Conservation (phyloP, 2,329 filamentous ascomycete species). For the Diplodia scrobiculata region DNA sequence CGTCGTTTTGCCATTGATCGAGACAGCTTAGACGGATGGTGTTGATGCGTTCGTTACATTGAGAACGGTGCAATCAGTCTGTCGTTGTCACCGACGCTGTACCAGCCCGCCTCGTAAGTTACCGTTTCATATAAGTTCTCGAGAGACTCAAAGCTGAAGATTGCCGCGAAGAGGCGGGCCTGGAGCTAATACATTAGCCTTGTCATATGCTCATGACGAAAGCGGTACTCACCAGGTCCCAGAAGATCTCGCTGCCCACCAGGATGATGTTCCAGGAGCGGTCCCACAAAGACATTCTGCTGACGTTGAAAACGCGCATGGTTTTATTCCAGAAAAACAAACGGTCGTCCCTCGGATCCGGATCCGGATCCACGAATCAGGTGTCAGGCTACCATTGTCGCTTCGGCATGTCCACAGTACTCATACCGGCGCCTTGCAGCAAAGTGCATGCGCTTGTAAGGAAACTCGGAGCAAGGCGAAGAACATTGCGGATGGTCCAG, state of each 20-base stretch:
- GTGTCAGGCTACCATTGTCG: background rate
- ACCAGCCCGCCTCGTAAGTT: background rate
- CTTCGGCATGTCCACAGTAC: background rate
- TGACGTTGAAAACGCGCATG: background rate
- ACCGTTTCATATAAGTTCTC: background rate
- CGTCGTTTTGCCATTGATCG: too few species aligned
- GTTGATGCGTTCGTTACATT: background rate
- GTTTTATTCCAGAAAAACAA: background rate
- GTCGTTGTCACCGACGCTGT: background rate
- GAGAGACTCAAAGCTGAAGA: background rate
- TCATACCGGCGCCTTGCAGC: background rate
- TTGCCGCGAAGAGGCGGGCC: background rate
- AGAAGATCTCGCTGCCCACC: background rate
- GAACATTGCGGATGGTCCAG: background rate
- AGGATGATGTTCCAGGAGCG: background rate
- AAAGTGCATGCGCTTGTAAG: background rate
- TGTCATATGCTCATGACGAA: too few species aligned
- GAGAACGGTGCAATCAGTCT: background rate
- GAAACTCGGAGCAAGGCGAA: background rate
- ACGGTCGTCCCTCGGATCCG: slow-evolving; percentile 2
- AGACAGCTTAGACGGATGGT: background rate
- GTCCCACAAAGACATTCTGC: background rate
- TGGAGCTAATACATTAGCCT: background rate
- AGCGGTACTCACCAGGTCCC: background rate
- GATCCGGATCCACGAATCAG: background rate